Evolutionary conservation across 2,329 filamentous ascomycete genomes (phyloP).

Genomic region (Hypocrella siamensis): DNA sequence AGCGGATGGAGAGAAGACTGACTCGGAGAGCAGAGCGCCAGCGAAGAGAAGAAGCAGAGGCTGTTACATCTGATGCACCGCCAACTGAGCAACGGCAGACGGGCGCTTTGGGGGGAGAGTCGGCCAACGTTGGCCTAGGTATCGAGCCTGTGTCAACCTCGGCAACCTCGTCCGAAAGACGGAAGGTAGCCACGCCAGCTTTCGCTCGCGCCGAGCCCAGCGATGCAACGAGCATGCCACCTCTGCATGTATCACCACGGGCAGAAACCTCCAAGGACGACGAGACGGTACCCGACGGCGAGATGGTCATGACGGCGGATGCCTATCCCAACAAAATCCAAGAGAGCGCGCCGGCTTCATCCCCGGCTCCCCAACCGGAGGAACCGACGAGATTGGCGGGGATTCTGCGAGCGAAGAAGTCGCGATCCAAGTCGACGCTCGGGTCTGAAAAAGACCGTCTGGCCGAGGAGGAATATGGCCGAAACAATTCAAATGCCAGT

Average conservation of each 20-base stretch:
- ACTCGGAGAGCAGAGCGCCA: constrained; percentile 53
- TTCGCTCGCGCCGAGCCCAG: constrained; percentile 11
- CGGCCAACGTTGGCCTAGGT: constrained; percentile 39
- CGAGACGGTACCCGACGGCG: too few relatives aligned
- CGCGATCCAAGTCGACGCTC: constrained; percentile 33
- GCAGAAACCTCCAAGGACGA: too few relatives aligned
- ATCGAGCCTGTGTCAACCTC: constrained; percentile 38
- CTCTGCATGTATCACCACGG: too few relatives aligned
- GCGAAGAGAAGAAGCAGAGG: constrained; percentile 39
- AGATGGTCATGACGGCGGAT: too few relatives aligned
- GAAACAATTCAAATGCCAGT: constrained; percentile 40
- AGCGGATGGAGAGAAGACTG: constrained; percentile 49
- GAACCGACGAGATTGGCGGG: constrained; percentile 15
- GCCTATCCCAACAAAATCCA: constrained; percentile 3
- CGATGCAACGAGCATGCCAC: constrained; percentile 7
- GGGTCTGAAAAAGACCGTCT: constrained; percentile 22
- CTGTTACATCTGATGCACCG: constrained; percentile 31
- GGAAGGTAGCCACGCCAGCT: constrained; percentile 8
- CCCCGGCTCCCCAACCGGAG: too few relatives aligned
- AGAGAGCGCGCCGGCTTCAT: too few relatives aligned
- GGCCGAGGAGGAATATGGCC: constrained; percentile 32
- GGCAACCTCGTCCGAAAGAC: constrained; percentile 40
- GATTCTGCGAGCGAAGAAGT: constrained; percentile 29
- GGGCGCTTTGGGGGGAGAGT: constrained; percentile 43
- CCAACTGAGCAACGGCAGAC: constrained; percentile 42